Evolutionary conservation across 1,284 basidiomycete genomes (phyloP), one percentile per base, ranked within the genome.

Genomic region (Sanguinoderma infundibulare): DNA sequence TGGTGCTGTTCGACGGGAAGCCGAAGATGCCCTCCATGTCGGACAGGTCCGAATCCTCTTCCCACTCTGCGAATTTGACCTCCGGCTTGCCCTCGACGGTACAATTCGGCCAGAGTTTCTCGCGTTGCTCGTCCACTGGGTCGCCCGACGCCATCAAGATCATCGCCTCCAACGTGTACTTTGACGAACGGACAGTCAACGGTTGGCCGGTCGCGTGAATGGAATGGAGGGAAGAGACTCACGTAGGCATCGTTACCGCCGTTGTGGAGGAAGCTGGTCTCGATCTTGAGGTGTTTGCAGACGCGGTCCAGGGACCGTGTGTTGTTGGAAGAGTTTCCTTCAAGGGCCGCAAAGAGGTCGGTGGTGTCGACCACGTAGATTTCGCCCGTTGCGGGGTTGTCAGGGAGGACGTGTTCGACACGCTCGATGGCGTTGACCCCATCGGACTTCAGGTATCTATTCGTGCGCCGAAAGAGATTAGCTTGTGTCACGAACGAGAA

Each of bases 181-280:
- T 61, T n/a, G 53, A 55, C 38, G 26, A 36, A 5, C 36, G 24
- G 42, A 38, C 39, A 60, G 40, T 34, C 9, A 55, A 30, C 8
- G 17, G 5, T n/a, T 42, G 44, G 20, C 22, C 7, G n/a, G 42
- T 24, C 5, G 26, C n/a, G 35, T 12, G 14, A n/a, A 57, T n/a
- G n/a, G 15, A 7, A 10, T 38, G 26, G 39, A 12, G 42, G 7
- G 20, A 50, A 14, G 10, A 53, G 32, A 79, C 86, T 57, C 69
- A 92, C 91, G 71, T 89, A 81, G 0, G 92, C 92, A 73, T 95
- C 92, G 70, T 95, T 95, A 0, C 93, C 93, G 2, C 91, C 91
- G 72, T 95, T 95, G 78, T 95, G 92, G 57, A 92, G 76, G 68
- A 81, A 80, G 35, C 79, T 66, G 1, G 83, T 82, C 0, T 75